Percentiles rank a stretch among this genome's conserved stretches.
These are phyloP conservation scores for Globisporangium polare DNA, from an alignment of 352 stramenopile species.

Conservation along the genomic window DNA sequence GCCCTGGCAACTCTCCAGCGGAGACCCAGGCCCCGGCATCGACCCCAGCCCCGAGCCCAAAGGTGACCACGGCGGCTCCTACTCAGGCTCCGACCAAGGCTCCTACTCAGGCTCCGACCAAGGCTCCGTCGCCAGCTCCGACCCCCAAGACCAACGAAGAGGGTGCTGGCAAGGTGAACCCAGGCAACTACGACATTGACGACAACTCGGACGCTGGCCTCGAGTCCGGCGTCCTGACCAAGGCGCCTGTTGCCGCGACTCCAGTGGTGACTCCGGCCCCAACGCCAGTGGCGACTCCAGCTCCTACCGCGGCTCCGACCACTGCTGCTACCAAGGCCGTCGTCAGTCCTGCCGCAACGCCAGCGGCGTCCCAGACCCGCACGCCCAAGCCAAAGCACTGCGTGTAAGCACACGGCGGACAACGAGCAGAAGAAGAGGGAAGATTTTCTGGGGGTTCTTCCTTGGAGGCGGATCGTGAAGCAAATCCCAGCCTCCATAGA, in stretches of 20 bases:
- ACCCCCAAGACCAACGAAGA: slow-evolving; percentile 8
- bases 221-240: slow-evolving; percentile 9
- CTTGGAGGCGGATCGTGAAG: background rate
- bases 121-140: slow-evolving; percentile 9
- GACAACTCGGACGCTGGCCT: slow-evolving; percentile 6
- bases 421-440: background rate
- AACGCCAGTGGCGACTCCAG: slow-evolving; percentile 5
- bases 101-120: slow-evolving; percentile 2
- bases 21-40: slow-evolving; percentile 3
- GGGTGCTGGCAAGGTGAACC: slow-evolving; percentile 10
- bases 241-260: background rate
- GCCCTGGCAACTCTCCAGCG: slow-evolving; percentile 30
- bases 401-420: slow-evolving; percentile 13
- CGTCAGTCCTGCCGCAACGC: background rate
- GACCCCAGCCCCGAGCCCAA: background rate
- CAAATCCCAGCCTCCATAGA: background rate
- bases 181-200: slow-evolving; percentile 14
- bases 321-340: slow-evolving; percentile 1
- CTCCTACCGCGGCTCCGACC: background rate
- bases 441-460: background rate
- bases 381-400: slow-evolving; percentile 24
- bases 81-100: background rate
- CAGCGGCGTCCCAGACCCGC: slow-evolving; percentile 6
- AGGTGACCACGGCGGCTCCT: background rate
- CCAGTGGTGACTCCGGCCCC: slow-evolving; percentile 1